Evolutionary conservation across 2,329 filamentous ascomycete species (phyloP).

Genomic region (Pseudocercospora cruenta): DNA sequence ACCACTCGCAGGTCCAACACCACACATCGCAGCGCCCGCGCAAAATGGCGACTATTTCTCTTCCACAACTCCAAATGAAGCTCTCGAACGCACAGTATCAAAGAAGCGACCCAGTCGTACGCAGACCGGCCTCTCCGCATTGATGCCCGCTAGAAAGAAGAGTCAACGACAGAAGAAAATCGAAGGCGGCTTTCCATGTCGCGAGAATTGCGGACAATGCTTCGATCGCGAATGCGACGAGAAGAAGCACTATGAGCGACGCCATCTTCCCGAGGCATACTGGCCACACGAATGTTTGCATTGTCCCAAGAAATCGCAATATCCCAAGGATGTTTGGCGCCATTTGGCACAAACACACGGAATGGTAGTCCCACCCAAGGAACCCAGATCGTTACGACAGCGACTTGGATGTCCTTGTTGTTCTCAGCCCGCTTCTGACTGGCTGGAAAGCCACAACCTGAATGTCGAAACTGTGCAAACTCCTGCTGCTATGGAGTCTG

Average conservation of each 20-base stretch:
- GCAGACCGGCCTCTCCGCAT: neutral
- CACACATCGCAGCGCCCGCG: neutral
- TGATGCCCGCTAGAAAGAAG: neutral
- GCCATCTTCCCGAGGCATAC: neutral
- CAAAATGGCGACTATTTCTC: neutral
- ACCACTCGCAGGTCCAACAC: neutral
- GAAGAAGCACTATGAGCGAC: slow-evolving; percentile 17
- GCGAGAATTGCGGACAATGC: neutral
- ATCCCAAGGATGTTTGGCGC: slow-evolving; percentile 23
- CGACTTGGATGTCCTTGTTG: neutral
- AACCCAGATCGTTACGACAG: neutral
- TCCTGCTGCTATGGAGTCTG: neutral
- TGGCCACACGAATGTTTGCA: slow-evolving; percentile 12
- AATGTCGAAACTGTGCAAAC: too few species aligned
- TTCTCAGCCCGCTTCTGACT: neutral
- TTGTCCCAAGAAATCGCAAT: slow-evolving; percentile 10
- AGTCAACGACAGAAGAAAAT: slow-evolving; percentile 11
- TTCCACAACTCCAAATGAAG: neutral
- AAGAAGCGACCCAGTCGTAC: slow-evolving; percentile 10
- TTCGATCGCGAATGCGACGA: slow-evolving; percentile 20
- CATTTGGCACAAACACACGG: slow-evolving; percentile 18
- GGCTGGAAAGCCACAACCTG: neutral
- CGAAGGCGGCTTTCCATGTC: slow-evolving; percentile 16
- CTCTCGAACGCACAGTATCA: neutral
- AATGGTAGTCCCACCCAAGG: neutral